phyloP scores from a whole-genome alignment of 164 flowering plant genomes.

The Vitis rotundifolia region DNA sequence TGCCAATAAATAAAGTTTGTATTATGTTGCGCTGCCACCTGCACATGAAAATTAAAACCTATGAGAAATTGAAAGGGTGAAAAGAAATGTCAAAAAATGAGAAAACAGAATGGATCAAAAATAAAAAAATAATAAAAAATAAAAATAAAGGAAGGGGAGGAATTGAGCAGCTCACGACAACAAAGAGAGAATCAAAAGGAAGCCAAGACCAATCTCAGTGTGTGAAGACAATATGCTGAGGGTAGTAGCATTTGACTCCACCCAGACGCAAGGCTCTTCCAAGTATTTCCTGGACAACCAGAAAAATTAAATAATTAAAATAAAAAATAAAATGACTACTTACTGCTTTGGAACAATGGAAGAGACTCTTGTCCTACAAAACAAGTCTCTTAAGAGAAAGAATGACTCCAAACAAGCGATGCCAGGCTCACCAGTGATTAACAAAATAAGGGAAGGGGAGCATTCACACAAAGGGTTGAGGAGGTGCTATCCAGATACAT shows the following conservation, averaged over 20 bases:
- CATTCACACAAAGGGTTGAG: too few species aligned
- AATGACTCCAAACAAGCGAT: too few species aligned
- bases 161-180: constrained; percentile 67
- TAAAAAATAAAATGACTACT: too few species aligned
- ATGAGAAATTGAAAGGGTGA: too few species aligned
- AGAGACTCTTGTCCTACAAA: too few species aligned
- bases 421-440: too few species aligned
- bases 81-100: too few species aligned
- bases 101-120: not conserved
- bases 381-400: too few species aligned
- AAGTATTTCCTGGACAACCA: constrained; percentile 76
- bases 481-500: too few species aligned
- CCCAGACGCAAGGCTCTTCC: constrained; percentile 94
- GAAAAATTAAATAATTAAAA: not conserved
- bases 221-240: constrained; percentile 84
- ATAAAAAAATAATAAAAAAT: not conserved
- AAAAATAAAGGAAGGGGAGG: not conserved
- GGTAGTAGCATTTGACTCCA: constrained; percentile 86
- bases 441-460: too few species aligned
- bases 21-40: constrained; percentile 97
- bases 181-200: constrained; percentile 75
- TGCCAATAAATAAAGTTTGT: constrained; percentile 99
- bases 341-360: too few species aligned
- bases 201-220: constrained; percentile 91
- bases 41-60: constrained; percentile 19